Conservation (phyloP, 345 rosid genomes). For the Eucalyptus viminalis region DNA sequence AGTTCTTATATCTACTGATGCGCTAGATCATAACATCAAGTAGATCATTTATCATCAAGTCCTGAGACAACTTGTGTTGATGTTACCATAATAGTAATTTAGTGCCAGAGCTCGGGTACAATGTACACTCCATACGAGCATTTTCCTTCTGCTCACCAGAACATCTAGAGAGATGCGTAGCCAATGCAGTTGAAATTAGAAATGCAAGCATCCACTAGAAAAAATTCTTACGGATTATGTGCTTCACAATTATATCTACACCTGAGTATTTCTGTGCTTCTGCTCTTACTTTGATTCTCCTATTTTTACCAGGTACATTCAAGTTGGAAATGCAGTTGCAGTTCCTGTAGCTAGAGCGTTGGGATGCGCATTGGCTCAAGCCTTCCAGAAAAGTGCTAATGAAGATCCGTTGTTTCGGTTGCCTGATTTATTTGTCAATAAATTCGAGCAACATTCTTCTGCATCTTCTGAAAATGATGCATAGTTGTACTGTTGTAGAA, state of each 20-base stretch:
- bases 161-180: neutral
- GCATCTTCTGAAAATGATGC: constrained; percentile 15
- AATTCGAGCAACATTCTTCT: neutral
- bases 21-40: neutral
- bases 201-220: neutral
- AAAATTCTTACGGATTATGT: neutral
- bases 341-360: constrained; percentile 64
- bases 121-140: neutral
- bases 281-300: neutral
- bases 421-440: constrained; percentile 19
- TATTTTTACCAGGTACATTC: constrained; percentile 34
- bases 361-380: constrained; percentile 39
- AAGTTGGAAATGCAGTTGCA: constrained; percentile 75
- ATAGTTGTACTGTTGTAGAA: neutral
- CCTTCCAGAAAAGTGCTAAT: constrained; percentile 9
- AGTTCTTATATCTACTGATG: neutral
- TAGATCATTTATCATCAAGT: neutral
- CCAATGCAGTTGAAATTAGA: neutral
- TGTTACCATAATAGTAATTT: neutral
- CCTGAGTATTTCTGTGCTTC: neutral
- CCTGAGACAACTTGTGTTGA: neutral
- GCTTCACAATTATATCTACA: neutral
- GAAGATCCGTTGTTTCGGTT: constrained; percentile 18
- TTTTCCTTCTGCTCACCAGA: neutral
- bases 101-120: neutral